phyloP scores from a whole-genome alignment of 495 filamentous ascomycete genomes.

The Sordaria brevicollis region DNA sequence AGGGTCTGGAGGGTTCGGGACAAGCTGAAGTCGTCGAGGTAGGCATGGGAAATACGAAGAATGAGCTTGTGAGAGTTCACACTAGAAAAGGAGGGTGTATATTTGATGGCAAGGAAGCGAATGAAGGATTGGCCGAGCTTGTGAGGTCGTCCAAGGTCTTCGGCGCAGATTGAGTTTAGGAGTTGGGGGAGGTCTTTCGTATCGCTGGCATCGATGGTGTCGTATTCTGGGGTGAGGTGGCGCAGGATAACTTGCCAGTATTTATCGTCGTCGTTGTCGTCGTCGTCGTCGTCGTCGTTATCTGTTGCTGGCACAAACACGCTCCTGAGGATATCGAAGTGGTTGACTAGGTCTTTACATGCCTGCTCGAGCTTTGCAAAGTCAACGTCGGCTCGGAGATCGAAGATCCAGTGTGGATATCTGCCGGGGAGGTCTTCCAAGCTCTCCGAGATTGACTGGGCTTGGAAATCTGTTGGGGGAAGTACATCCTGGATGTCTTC shows the following conservation, averaged over 20 bases:
- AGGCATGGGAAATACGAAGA: slow-evolving; percentile 55
- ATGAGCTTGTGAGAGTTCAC: slow-evolving; percentile 38
- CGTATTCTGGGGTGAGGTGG: slow-evolving; percentile 40
- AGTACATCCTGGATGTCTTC: slow-evolving; percentile 32
- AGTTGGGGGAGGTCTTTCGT: slow-evolving; percentile 23
- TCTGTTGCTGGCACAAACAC: slow-evolving; percentile 43
- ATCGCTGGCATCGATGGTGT: slow-evolving; percentile 39
- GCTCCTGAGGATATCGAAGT: slow-evolving; percentile 52
- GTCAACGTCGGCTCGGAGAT: slow-evolving; percentile 44
- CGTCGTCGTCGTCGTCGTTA: slow-evolving; percentile 13
- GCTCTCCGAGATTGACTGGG: slow-evolving; percentile 44
- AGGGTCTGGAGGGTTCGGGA: slow-evolving; percentile 46
- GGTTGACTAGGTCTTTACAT: slow-evolving; percentile 23
- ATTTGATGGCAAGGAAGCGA: slow-evolving; percentile 41
- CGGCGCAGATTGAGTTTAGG: slow-evolving; percentile 12
- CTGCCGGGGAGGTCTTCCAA: slow-evolving; percentile 15
- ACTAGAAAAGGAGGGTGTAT: slow-evolving; percentile 22
- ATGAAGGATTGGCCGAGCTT: slow-evolving; percentile 45
- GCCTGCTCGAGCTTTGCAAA: slow-evolving; percentile 36
- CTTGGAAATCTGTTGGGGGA: slow-evolving; percentile 53
- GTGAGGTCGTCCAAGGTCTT: slow-evolving; percentile 23
- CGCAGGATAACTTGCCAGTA: slow-evolving; percentile 53
- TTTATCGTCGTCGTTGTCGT: slow-evolving; percentile 19
- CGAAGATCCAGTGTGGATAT: slow-evolving; percentile 29
- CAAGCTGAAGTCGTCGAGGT: slow-evolving; percentile 57